A percentile compares a stretch with the other conserved stretches of the same genome.
These are phyloP conservation scores for Neurospora tetrasperma DNA, from an alignment of 495 filamentous ascomycete genomes.

Conservation along the genomic window DNA sequence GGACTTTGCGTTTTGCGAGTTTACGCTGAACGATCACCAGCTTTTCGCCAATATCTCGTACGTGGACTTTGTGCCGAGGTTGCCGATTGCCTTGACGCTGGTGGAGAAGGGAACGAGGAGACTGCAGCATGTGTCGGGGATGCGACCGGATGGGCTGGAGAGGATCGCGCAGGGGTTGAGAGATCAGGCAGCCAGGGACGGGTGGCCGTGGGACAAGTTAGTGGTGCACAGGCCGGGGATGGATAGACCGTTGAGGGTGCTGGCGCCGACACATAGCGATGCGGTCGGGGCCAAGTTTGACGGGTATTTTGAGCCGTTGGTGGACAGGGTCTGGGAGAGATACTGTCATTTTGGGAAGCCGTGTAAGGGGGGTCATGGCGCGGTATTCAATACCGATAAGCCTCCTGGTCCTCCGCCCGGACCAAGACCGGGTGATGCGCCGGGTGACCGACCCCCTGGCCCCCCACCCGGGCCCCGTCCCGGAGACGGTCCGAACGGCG, in stretches of 20 bases:
- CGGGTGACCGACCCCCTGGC: background rate
- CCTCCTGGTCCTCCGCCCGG: background rate
- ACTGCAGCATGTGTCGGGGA: constrained; percentile 51
- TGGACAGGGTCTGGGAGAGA: constrained; percentile 49
- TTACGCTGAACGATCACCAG: constrained; percentile 59
- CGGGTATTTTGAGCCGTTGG: constrained; percentile 55
- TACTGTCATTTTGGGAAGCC: constrained; percentile 5
- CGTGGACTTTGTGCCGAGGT: constrained; percentile 59
- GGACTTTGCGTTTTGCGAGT: constrained; percentile 64
- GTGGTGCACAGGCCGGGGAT: constrained; percentile 42
- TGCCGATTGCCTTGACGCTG: constrained; percentile 58
- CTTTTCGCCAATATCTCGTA: constrained; percentile 72
- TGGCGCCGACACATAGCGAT: constrained; percentile 57
- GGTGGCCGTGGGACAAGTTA: constrained; percentile 56
- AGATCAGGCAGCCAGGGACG: constrained; percentile 45
- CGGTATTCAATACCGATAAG: background rate
- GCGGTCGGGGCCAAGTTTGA: constrained; percentile 48
- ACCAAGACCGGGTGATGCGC: background rate
- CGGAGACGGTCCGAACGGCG: background rate
- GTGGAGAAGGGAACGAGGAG: constrained; percentile 33
- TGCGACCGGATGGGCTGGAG: constrained; percentile 49
- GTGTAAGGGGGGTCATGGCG: background rate
- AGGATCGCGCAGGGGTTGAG: constrained; percentile 43
- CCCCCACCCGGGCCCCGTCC: background rate
- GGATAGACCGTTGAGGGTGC: constrained; percentile 38